Conservation (phyloP, 441 rosid species). For the Macaranga tanarius region DNA sequence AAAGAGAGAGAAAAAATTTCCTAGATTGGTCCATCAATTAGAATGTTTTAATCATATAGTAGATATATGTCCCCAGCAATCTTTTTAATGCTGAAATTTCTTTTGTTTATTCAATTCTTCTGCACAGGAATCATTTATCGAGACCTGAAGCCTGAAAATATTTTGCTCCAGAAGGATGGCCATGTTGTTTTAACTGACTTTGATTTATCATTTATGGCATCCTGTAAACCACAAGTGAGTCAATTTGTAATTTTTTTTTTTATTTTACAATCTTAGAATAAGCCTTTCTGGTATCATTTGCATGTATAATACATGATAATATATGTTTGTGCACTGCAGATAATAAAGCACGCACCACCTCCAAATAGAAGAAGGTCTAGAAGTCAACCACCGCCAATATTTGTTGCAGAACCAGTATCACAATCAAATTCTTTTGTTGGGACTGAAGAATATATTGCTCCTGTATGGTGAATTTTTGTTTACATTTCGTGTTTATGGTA, state of each 20-base stretch:
- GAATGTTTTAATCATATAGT: background rate
- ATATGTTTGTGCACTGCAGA: slow-evolving; percentile 40
- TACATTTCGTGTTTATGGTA: background rate
- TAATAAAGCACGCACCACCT: slow-evolving; percentile 51
- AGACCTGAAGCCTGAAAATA: slow-evolving; percentile 96
- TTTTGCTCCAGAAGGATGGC: slow-evolving; percentile 82
- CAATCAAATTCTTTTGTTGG: slow-evolving; percentile 96
- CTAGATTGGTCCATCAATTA: background rate
- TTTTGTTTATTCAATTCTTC: background rate
- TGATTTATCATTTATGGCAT: slow-evolving; percentile 82
- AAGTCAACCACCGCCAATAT: slow-evolving; percentile 67
- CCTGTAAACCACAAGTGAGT: slow-evolving; percentile 75
- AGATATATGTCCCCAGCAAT: background rate
- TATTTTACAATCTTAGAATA: background rate
- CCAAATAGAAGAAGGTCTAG: slow-evolving; percentile 66
- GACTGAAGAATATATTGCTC: slow-evolving; percentile 98
- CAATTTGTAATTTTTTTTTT: slow-evolving; percentile 7
- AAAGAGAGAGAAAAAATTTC: too few species aligned
- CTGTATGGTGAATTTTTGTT: slow-evolving; percentile 50
- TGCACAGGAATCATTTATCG: slow-evolving; percentile 78
- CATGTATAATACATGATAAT: too few species aligned
- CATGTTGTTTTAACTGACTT: slow-evolving; percentile 84
- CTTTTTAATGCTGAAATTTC: too few species aligned
- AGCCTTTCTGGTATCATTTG: too few species aligned
- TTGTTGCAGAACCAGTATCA: slow-evolving; percentile 79